phyloP scores from a whole-genome alignment of 2,329 filamentous ascomycete species.

The Hypoxylon sp. region DNA sequence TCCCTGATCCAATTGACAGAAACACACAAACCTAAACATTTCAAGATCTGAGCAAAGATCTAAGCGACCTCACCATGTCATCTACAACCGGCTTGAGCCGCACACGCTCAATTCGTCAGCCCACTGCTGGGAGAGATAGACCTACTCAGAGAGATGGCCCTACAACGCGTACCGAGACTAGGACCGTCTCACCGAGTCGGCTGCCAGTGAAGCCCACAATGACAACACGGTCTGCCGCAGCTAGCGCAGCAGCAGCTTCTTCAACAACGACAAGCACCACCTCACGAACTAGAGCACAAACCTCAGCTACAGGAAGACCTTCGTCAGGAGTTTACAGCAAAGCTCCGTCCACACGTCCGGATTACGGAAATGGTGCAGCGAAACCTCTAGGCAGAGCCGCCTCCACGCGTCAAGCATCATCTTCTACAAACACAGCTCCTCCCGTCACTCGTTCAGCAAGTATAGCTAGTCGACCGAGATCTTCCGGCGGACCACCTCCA shows the following conservation, averaged over 20 bases:
- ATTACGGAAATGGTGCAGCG: conserved; percentile 40
- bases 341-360: conserved; percentile 24
- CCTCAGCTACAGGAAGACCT: conserved; percentile 42
- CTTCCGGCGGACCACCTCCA: conserved; percentile 45
- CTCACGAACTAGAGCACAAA: conserved; percentile 41
- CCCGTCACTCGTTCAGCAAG: conserved; percentile 38
- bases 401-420: conserved; percentile 48
- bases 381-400: conserved; percentile 49
- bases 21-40: conserved; percentile 35
- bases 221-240: conserved; percentile 55
- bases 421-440: conserved; percentile 43
- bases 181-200: conserved; percentile 65
- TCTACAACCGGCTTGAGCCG: conserved; percentile 60
- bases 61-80: conserved; percentile 56
- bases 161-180: conserved; percentile 48
- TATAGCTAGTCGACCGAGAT: conserved; percentile 44
- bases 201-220: conserved; percentile 64
- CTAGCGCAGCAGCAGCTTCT: conserved; percentile 37
- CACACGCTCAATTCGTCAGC: conserved; percentile 66
- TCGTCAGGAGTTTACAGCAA: conserved; percentile 42
- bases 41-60: conserved; percentile 14
- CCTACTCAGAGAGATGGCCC: conserved; percentile 38
- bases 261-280: conserved; percentile 40
- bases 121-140: conserved; percentile 46
- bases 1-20: conserved; percentile 27